A percentile compares a stretch with the other conserved stretches of the same genome.
Conservation (phyloP, 2,329 filamentous ascomycete genomes). For the Beauveria brongniartii region DNA sequence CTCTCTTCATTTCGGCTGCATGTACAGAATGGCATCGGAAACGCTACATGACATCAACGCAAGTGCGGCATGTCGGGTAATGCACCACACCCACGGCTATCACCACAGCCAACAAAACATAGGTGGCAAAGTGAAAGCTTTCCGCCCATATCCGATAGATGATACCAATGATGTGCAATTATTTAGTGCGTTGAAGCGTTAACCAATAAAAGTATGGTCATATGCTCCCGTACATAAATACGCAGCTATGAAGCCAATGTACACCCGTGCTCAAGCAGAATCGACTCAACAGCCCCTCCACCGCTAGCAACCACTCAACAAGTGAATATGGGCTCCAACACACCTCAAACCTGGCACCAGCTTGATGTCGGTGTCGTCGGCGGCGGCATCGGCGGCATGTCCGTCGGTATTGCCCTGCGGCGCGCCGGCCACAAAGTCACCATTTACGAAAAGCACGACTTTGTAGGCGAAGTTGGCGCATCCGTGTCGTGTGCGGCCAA, state of each 20-base stretch:
- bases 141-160: background rate
- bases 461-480: constrained; percentile 59
- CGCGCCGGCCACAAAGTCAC: constrained; percentile 42
- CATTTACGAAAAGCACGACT: constrained; percentile 59
- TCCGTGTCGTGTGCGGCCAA: constrained; percentile 63
- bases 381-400: constrained; percentile 41
- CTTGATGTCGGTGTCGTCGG: constrained; percentile 38
- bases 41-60: background rate
- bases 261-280: background rate
- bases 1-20: background rate
- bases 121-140: too few species aligned
- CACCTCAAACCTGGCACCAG: constrained; percentile 30
- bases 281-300: background rate
- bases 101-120: background rate
- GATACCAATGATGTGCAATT: too few species aligned
- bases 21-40: background rate
- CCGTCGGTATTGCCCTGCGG: constrained; percentile 37
- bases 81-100: background rate
- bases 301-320: background rate
- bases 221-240: constrained; percentile 3
- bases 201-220: background rate
- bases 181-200: background rate
- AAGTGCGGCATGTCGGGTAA: background rate
- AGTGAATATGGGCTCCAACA: constrained; percentile 19
- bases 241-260: background rate